phyloP scores from a whole-genome alignment of 2,329 filamentous ascomycete species.

The Trichoderma aggressivum region DNA sequence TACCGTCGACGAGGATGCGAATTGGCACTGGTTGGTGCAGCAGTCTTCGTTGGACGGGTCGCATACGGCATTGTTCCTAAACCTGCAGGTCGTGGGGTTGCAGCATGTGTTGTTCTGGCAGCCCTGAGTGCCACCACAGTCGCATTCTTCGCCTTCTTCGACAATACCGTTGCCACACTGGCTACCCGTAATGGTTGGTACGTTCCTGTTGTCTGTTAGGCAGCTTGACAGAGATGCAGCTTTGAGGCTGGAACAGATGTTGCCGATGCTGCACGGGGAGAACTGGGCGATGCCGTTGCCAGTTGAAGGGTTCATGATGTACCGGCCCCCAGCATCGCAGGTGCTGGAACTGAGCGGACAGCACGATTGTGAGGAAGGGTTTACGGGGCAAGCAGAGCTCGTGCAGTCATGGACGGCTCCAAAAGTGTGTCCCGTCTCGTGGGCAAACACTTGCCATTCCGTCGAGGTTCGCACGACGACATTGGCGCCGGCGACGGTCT shows the following conservation, averaged over 20 bases:
- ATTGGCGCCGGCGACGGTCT: conserved; percentile 81
- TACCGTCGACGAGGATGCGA: conserved; percentile 63
- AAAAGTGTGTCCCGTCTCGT: conserved; percentile 92
- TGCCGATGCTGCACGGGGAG: conserved; percentile 85
- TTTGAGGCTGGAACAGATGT: conserved; percentile 84
- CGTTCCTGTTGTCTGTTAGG: conserved; percentile 78
- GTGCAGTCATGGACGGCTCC: conserved; percentile 94
- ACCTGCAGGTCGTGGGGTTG: conserved; percentile 81
- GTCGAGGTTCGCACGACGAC: conserved; percentile 79
- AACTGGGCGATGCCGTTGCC: conserved; percentile 69
- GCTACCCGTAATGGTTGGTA: conserved; percentile 75
- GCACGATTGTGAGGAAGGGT: conserved; percentile 56
- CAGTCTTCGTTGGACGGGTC: conserved; percentile 80
- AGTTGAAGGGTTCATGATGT: conserved; percentile 96
- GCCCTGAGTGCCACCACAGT: conserved; percentile 74
- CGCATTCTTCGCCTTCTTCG: conserved; percentile 89
- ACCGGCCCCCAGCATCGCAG: conserved; percentile 75
- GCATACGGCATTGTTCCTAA: conserved; percentile 71
- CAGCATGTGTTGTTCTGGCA: conserved; percentile 81
- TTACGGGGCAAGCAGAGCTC: conserved; percentile 62
- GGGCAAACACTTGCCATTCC: conserved; percentile 95
- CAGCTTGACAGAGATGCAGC: conserved; percentile 74
- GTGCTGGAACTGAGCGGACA: conserved; percentile 67
- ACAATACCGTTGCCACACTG: conserved; percentile 98
- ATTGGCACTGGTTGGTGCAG: conserved; percentile 65